Evolutionary conservation across 83 land plant genomes (phyloP).

Genomic region (Diphasiastrum complanatum): DNA sequence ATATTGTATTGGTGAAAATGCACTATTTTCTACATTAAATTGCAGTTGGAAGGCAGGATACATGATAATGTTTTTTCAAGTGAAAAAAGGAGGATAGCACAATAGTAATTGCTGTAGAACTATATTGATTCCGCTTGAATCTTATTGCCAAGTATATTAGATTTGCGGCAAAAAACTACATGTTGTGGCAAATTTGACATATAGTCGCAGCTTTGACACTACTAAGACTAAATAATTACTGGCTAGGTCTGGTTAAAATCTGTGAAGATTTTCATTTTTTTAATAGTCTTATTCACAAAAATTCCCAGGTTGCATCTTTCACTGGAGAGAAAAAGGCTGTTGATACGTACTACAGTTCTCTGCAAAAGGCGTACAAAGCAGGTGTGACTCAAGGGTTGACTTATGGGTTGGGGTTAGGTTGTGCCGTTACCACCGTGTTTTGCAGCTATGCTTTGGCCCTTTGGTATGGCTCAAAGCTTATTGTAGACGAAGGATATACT

Average conservation of each 20-base stretch:
- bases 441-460: constrained; percentile 39
- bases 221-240: no score
- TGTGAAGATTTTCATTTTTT: neutral
- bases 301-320: constrained; percentile 38
- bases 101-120: no score
- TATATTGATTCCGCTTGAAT: no score
- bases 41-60: no score
- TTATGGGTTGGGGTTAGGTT: constrained; percentile 36
- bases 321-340: constrained; percentile 38
- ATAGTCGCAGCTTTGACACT: no score
- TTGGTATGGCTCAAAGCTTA: constrained; percentile 47
- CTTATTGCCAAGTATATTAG: no score
- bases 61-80: no score
- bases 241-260: neutral
- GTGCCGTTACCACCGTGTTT: constrained; percentile 22
- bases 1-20: neutral
- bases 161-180: no score
- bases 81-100: no score
- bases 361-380: neutral
- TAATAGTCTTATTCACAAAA: neutral
- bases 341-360: neutral
- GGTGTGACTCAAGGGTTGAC: constrained; percentile 27
- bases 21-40: no score
- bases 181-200: no score
- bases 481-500: constrained; percentile 37